phyloP scores from a whole-genome alignment of 768 basidiomycete species.

The Pholiota molesta region DNA sequence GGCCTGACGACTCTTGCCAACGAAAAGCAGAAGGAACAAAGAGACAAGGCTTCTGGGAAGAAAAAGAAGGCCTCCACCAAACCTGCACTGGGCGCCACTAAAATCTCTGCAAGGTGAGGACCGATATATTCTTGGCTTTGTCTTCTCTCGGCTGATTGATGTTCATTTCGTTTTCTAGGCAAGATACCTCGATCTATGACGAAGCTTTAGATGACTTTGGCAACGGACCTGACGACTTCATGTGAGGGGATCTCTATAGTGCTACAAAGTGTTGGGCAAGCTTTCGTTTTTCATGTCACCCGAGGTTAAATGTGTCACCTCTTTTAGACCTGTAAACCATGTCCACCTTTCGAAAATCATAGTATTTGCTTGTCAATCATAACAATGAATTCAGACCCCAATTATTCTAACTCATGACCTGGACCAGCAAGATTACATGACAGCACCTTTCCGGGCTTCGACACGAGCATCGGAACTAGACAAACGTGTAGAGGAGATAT shows the following conservation, averaged over 20 bases:
- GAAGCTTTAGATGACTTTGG: constrained; percentile 92
- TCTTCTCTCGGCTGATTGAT: background rate
- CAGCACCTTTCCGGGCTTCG: background rate
- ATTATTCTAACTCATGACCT: background rate
- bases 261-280: background rate
- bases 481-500: background rate
- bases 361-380: background rate
- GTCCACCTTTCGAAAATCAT: background rate
- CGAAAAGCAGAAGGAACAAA: constrained; percentile 92
- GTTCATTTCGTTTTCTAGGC: constrained; percentile 39
- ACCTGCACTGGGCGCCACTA: constrained; percentile 76
- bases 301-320: background rate
- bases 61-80: constrained; percentile 82
- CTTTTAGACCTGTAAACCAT: background rate
- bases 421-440: background rate
- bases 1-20: constrained; percentile 87
- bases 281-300: background rate
- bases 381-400: background rate
- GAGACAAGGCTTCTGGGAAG: constrained; percentile 86
- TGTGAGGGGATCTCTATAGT: constrained; percentile 54
- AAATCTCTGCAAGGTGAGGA: constrained; percentile 63
- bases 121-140: background rate
- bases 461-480: background rate
- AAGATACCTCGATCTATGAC: constrained; percentile 83
- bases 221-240: constrained; percentile 78